These are phyloP conservation scores for Sporothrix phasma DNA, from an alignment of 2,329 filamentous ascomycete species.

Conservation along the genomic window DNA sequence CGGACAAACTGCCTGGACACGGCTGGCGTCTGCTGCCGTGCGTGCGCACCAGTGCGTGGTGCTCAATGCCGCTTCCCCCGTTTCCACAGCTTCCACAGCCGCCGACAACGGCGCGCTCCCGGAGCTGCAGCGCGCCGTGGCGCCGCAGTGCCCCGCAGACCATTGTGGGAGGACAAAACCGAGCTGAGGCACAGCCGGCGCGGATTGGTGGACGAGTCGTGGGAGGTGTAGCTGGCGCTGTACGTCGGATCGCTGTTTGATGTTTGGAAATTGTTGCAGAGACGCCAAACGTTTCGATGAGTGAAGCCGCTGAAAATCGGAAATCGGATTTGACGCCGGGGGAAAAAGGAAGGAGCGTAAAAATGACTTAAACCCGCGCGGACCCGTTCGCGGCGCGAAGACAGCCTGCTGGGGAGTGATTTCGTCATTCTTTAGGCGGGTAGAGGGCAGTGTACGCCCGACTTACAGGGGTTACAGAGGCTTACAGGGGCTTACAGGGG, in stretches of 20 bases:
- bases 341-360: not conserved
- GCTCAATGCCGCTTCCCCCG: not conserved
- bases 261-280: no score
- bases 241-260: no score
- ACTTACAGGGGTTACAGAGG: no score
- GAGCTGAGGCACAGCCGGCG: not conserved
- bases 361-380: not conserved
- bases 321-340: not conserved
- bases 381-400: not conserved
- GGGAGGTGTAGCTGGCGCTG: no score
- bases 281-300: no score
- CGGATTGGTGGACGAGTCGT: no score
- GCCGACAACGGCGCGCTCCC: slow-evolving; percentile 12
- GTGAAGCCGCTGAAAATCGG: slow-evolving; percentile 11
- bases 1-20: not conserved
- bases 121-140: slow-evolving; percentile 17
- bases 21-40: not conserved
- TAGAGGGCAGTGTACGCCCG: no score
- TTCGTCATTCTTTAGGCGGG: not conserved
- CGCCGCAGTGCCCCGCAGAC: slow-evolving; percentile 18
- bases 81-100: not conserved
- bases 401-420: not conserved
- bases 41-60: not conserved
- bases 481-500: not conserved
- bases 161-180: slow-evolving; percentile 11